Evolutionary conservation across 257 asterid genomes (phyloP), one percentile per base, ranked within the genome.

Genomic region (Solanum chiquidenum): DNA sequence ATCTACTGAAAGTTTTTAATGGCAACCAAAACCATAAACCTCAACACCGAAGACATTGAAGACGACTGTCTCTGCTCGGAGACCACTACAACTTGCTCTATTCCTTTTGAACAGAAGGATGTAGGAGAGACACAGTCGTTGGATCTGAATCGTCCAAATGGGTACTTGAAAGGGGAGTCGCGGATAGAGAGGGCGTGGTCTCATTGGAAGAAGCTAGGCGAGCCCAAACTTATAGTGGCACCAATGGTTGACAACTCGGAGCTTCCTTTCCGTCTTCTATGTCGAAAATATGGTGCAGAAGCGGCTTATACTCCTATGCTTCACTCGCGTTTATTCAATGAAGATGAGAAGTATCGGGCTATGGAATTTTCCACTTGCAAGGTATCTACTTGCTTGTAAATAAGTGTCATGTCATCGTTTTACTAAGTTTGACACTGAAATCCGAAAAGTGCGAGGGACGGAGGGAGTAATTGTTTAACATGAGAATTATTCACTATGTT

Each of bases 241-340:
- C 99, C 98, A 60, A 95, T 95, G 99, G 99, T 97, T 75, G 99
- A 96, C 90, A 96, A 97, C 92, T 97, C 99, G 62, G 99, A 97
- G 95, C 94, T 97, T 2, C 99, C 98, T 10, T 97, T 95, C 90
- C 98, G 99, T 33, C 38, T 95, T 92, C 98, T 96, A 82, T 97
- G 99, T 91, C 93, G 99, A 6, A 96, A 94, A 89, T 96, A 94
- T 90, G 99, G 99, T 37, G 99, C 99, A 29, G 90, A 94, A 60
- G 99, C 98, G 27, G 99, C 99, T 86, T 97, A 97, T 83, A 97
- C 99, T 13, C 99, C 99, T 9, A 96, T 97, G 99, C 95, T 97
- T 40, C 99, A 97, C 85, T 94, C 99, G 23, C 95, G 99, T 68
- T 94, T 97, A 38, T 97, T 97, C 89, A 76, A 88, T 1, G 98